phyloP scores from a whole-genome alignment of 305 asterid species.

The Solanum hybrid region DNA sequence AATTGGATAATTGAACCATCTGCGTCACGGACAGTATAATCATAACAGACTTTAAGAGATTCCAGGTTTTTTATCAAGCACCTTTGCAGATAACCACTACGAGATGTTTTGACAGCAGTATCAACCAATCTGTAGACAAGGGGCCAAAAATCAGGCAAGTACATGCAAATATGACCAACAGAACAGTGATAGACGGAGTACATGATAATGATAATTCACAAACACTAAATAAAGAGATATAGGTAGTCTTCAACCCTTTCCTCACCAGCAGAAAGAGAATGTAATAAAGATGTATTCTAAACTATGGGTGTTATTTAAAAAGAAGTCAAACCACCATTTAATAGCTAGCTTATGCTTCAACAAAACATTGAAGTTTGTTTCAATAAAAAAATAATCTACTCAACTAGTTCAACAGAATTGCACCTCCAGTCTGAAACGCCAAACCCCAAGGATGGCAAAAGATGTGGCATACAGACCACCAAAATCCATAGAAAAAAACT shows the following conservation, averaged over 20 bases:
- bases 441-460: not conserved
- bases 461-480: not conserved
- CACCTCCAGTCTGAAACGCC: not conserved
- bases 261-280: not conserved
- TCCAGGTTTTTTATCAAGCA: constrained; percentile 87
- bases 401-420: not conserved
- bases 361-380: not conserved
- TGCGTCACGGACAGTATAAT: constrained; percentile 92
- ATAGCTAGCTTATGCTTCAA: not conserved
- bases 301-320: not conserved
- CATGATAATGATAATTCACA: not conserved
- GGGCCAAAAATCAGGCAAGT: constrained; percentile 13
- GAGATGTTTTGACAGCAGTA: constrained; percentile 98
- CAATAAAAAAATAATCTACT: not conserved
- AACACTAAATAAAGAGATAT: not conserved
- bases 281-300: not conserved
- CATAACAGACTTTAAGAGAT: constrained; percentile 85
- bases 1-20: constrained; percentile 95
- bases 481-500: not conserved
- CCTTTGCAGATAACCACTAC: constrained; percentile 97
- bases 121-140: constrained; percentile 69
- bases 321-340: not conserved
- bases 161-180: not conserved
- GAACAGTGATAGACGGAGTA: not conserved
- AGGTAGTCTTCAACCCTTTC: not conserved